Base-by-base conservation (phyloP, 116 monocot species). In the Iris pallida region DNA sequence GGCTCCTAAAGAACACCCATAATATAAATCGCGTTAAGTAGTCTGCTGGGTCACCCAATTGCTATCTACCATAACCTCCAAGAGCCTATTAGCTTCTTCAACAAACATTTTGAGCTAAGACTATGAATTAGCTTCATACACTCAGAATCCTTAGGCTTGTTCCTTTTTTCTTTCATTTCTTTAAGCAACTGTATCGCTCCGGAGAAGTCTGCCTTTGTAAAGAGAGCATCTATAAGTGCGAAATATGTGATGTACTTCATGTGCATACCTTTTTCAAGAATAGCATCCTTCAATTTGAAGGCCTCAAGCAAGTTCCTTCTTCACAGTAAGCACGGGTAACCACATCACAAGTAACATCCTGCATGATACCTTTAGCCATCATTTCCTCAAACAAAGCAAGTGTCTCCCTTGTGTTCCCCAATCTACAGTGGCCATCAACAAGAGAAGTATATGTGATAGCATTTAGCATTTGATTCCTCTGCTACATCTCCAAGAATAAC, bases 401-500 rank as follows among this genome's bases (percentile, higher is more conserved):
- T 66, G 80, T 85, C 46, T 79, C 70, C 16, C 4, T 62, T 53
- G 63, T 63, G 62, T 83, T 73, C 43, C 86, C 80, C 20, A 45
- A n/a, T 46, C 59, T 71, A 55, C 72, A 75, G 69, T 86, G 75
- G 3, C 76, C 90, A 76, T 74, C 69, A 42, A 86, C 80, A 61
- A 85, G 80, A 45, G 85, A 78, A 46, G 88, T 83, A 56, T 90
- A 85, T 18, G 77, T 77, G n/a, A 78, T 44, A 15, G 55, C 49
- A 63, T 82, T 86, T 47, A 75, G 79, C 54, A 60, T 56, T 10
- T 83, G 57, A 45, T 71, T 73, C 55, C 66, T 83, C 55, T 88
- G 72, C 64, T 88, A 77, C 86, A 95, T 85, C 55, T 90, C 83
- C n/a, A 57, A 49, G 16, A 95, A 84, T 59, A 95, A 12, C 8